Evolutionary conservation across 2,329 filamentous ascomycete species (phyloP).

Genomic region (Sordariomycetes sp.): DNA sequence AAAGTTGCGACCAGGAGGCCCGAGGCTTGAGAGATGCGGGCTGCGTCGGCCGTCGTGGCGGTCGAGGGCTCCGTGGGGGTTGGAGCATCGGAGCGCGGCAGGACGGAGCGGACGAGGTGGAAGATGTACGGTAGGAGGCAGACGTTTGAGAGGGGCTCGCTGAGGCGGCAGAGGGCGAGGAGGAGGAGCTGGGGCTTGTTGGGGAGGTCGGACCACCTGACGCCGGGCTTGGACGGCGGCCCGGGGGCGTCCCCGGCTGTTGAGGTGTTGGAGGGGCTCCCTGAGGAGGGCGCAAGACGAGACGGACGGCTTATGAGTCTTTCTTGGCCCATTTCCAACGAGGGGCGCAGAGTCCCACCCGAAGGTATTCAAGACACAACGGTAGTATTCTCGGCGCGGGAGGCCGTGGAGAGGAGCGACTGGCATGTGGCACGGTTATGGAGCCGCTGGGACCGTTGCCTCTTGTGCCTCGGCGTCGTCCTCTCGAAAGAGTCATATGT

Average conservation of each 20-base stretch:
- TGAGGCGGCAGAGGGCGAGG: conserved; percentile 20
- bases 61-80: conserved; percentile 11
- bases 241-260: neutral
- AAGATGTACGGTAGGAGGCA: conserved; percentile 57
- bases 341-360: neutral
- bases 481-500: neutral
- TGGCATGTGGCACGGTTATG: neutral
- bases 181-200: conserved; percentile 22
- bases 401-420: neutral
- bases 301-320: neutral
- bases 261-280: neutral
- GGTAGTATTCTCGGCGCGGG: neutral
- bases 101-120: conserved; percentile 58
- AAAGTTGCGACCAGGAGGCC: conserved; percentile 57
- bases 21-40: conserved; percentile 52
- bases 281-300: neutral
- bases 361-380: neutral
- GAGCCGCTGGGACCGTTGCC: neutral
- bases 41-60: conserved; percentile 17
- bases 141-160: conserved; percentile 56
- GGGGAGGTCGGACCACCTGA: conserved; percentile 15
- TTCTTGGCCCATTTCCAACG: neutral
- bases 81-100: conserved; percentile 11
- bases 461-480: neutral
- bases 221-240: neutral